Evolutionary conservation across 2,329 filamentous ascomycete genomes (phyloP), one percentile per base, ranked within the genome.

Genomic region (Talaromyces sp.): DNA sequence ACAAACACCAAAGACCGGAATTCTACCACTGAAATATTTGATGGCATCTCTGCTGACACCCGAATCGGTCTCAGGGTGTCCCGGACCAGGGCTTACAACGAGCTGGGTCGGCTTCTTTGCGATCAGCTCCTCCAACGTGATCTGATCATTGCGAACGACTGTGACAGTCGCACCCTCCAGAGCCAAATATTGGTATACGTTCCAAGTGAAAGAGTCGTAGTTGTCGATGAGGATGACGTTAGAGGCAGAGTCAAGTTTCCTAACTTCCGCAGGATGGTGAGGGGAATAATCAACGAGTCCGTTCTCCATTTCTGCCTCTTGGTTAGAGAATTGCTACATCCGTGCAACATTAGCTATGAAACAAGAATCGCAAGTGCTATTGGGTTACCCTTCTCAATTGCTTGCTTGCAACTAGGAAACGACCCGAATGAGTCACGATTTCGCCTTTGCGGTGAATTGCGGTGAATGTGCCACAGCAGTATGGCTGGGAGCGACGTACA

Each of bases 141-240:
- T 88, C 76, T 96, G 87, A 77, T 99, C 93, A 73, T 99, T 99
- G 70, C 95, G 87, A 78, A 88, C 90, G 21, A 99, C 95, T 3
- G 88, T 91, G 58, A 97, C 95, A 0, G 82, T 90, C 31, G 96
- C 95, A 35, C 95, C 95, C 76, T 98, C 95, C n/a, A 99, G 87
- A 6, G 93, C 89, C 1, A 99, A 86, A 72, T 99, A 99, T 77
- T 99, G 96, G 77, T 98, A 99, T 64, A 99, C 92, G 73, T 99
- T 99, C 92, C 93, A 99, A 64, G 93, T 97, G 77, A 99, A 99
- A 3, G 95, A 98, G 78, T 99, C 95, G 78, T 98, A 99, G 79
- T 99, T 99, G 82, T 99, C 95, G 71, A 99, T 97, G 67, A 99
- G 84, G 66, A 99, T 85, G 63, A 99, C 84, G 77, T 98, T 98